A percentile compares a stretch with the other conserved stretches of the same genome.
Evolutionary conservation across 2,329 filamentous ascomycete genomes (phyloP).

Genomic region (Onygenales sp.): DNA sequence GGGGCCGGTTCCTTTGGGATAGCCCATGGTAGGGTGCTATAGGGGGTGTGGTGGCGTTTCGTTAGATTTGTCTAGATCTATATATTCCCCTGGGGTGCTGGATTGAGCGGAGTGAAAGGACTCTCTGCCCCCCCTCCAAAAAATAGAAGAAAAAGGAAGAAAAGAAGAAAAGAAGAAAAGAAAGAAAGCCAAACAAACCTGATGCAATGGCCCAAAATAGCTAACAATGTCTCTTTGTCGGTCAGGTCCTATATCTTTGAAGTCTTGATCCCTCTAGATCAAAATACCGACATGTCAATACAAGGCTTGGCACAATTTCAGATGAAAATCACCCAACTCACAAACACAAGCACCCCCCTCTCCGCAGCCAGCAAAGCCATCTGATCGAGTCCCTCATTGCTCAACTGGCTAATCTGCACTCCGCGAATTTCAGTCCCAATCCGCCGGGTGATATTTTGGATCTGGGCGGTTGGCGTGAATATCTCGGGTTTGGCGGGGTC

Average conservation of each 20-base stretch:
- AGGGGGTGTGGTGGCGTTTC: neutral
- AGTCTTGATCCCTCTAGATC: neutral
- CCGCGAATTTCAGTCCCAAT: neutral
- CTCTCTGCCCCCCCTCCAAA: too few species aligned
- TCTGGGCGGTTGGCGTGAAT: neutral
- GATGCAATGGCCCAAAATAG: neutral
- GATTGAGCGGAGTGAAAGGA: neutral
- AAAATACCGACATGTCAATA: neutral
- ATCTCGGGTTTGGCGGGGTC: neutral
- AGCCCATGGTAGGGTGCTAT: neutral
- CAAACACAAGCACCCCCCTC: neutral
- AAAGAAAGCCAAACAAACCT: neutral
- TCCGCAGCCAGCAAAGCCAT: neutral
- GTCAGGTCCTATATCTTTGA: neutral
- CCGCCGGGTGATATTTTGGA: neutral
- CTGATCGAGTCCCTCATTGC: neutral
- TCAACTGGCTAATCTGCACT: neutral
- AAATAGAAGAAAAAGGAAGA: too few species aligned
- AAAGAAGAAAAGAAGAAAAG: too few species aligned
- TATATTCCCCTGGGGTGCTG: too few species aligned
- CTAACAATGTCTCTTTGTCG: neutral
- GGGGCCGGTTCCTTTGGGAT: neutral
- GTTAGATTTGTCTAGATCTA: too few species aligned
- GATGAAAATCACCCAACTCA: neutral
- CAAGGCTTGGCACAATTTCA: neutral